Evolutionary conservation across 805 yeast species (phyloP), one percentile per base, ranked within the genome.

Genomic region (Torulaspora gathmanii): DNA sequence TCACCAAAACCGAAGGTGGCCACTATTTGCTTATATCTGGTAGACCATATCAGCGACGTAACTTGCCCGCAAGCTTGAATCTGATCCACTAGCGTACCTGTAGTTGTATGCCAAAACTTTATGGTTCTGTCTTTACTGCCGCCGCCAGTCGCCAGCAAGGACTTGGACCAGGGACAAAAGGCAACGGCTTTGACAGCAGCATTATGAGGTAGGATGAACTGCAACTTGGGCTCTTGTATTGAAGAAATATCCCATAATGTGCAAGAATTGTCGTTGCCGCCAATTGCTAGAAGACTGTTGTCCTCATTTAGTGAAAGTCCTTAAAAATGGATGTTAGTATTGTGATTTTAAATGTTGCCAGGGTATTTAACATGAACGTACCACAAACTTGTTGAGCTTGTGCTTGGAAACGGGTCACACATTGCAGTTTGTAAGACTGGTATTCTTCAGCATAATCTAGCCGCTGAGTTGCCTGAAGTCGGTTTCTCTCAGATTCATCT

Each of bases 121-220:
- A 89, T 77, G n/a, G 75, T 75, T 40, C 90, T 69, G 61, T 90
- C 97, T 54, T 79, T 81, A 16, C 83, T 78, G 0, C 97, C 97
- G 2, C 93, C 96, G 0, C 97, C 97, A 0, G 96, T 88, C 0
- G 91, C 96, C 28, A 90, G 62, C 7, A 90, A 65, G 2, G 83
- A 73, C 11, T 79, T 79, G 15, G 87, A 74, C 96, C 96, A 89
- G 0, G 97, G 97, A 60, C 96, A 90, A 56, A 78, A 90, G 3
- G 91, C 84, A 36, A 90, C 70, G 0, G 96, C 97, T 55, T 89
- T 89, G 0, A 90, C 90, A 0, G 97, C 97, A 1, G 96, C 95
- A 2, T 70, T 68, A 57, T 90, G 97, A 1, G 73, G 77, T 41
- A 89, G 68, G 8, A 64, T 60, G 57, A 72, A 78, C 48, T 68